A percentile compares a stretch with the other conserved stretches of the same genome.
Evolutionary conservation across 768 basidiomycete genomes (phyloP).

Genomic region (Gymnopilus dilepis): DNA sequence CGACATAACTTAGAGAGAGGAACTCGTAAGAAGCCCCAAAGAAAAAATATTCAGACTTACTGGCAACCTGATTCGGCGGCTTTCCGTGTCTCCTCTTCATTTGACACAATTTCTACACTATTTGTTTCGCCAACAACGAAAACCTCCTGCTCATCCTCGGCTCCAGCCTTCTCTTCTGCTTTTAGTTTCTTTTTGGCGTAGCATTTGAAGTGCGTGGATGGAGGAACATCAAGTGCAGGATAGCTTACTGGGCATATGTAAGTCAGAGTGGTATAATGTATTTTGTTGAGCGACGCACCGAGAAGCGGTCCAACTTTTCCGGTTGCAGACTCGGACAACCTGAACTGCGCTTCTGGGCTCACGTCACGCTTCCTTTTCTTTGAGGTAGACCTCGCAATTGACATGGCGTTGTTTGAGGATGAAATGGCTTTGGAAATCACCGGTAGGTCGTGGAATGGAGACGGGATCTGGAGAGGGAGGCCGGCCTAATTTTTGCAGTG

Average conservation of each 20-base stretch:
- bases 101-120: conserved; percentile 80
- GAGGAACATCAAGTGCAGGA: conserved; percentile 65
- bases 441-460: conserved; percentile 13
- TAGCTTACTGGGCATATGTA: conserved; percentile 43
- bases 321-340: conserved; percentile 34
- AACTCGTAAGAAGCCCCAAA: background rate
- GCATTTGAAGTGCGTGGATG: conserved; percentile 63
- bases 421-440: background rate
- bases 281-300: conserved; percentile 31
- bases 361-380: conserved; percentile 49
- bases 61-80: conserved; percentile 66
- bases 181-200: conserved; percentile 55
- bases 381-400: conserved; percentile 39
- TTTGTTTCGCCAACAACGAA: conserved; percentile 86
- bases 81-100: conserved; percentile 53
- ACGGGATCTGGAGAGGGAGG: conserved; percentile 20
- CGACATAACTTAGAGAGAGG: conserved; percentile 69
- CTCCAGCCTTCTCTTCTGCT: conserved; percentile 29
- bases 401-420: conserved; percentile 33
- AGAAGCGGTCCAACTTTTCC: conserved; percentile 43
- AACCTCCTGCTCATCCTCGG: conserved; percentile 36
- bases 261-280: conserved; percentile 2
- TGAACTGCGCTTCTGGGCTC: conserved; percentile 35
- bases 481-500: conserved; percentile 20
- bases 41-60: conserved; percentile 46